Conservation (phyloP, 148 eudicot species). For the Heliamphora exappendiculata region DNA sequence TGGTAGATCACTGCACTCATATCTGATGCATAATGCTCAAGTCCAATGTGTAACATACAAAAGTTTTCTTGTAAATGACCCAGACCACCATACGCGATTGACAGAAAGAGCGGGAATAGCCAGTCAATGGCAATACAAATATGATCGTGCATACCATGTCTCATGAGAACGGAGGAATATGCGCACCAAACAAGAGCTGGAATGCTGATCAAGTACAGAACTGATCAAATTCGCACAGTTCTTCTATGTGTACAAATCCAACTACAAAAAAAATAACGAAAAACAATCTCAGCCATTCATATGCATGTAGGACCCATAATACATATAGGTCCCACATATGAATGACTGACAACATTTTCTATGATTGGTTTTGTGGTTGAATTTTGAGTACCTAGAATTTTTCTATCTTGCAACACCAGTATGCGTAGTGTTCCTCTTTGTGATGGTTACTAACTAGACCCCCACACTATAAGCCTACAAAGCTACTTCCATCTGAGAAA, state of each 20-base stretch:
- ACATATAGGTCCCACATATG: too few species aligned
- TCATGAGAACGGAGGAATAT: neutral
- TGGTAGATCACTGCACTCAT: too few species aligned
- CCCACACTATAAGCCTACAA: constrained; percentile 84
- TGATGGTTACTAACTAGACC: constrained; percentile 80
- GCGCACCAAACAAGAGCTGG: constrained; percentile 10
- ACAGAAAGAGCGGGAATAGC: neutral
- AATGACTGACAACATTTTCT: too few species aligned
- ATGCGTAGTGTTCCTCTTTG: constrained; percentile 77
- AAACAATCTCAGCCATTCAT: too few species aligned
- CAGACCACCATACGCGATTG: neutral
- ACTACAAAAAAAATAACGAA: too few species aligned
- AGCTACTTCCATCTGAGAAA: constrained; percentile 85
- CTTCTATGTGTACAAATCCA: too few species aligned
- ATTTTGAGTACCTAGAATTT: too few species aligned
- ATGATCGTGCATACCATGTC: neutral
- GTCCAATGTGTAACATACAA: neutral
- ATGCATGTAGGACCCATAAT: too few species aligned
- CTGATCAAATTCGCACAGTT: constrained; percentile 22
- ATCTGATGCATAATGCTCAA: too few species aligned
- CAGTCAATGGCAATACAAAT: neutral
- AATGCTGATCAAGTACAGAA: neutral
- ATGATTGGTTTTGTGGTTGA: too few species aligned
- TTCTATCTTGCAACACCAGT: constrained; percentile 82
- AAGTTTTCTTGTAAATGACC: neutral